These are phyloP conservation scores for Trichoderma erinaceum DNA, from an alignment of 495 filamentous ascomycete genomes.

Conservation along the genomic window DNA sequence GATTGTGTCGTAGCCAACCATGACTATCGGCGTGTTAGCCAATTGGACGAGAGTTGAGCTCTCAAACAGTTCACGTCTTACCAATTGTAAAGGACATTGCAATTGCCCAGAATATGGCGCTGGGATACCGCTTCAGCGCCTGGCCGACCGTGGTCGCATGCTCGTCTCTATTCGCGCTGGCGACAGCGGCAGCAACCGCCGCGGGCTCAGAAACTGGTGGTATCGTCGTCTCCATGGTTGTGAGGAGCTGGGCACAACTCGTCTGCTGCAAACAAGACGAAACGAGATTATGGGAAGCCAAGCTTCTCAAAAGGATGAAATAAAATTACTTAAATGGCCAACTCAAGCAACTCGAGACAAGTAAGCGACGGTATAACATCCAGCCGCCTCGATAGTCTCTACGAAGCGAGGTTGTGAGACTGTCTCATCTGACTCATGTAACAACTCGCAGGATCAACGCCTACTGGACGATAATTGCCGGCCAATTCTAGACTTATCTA, in stretches of 20 bases:
- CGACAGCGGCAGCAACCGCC: not conserved
- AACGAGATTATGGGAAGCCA: no score
- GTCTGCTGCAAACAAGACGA: no score
- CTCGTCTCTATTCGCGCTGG: constrained; percentile 30
- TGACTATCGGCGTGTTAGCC: constrained; percentile 2
- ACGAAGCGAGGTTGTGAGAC: no score
- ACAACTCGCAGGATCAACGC: no score
- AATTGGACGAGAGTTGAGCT: not conserved
- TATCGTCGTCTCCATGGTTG: not conserved
- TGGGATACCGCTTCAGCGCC: constrained; percentile 39
- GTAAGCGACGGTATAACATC: no score
- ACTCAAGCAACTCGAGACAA: no score
- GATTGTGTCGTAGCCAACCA: constrained; percentile 27
- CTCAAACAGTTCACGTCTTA: not conserved
- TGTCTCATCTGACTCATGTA: no score
- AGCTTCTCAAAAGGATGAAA: no score
- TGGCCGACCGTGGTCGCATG: constrained; percentile 39
- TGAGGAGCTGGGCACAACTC: not conserved
- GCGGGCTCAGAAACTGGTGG: not conserved
- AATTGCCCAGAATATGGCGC: constrained; percentile 42
- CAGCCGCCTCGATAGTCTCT: no score
- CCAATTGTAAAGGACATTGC: constrained; percentile 38
- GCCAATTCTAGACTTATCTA: not conserved
- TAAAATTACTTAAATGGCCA: no score
- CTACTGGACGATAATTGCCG: not conserved